These are phyloP conservation scores for Yamadazyma insecticola DNA, from an alignment of 805 yeast species.

Conservation along the genomic window DNA sequence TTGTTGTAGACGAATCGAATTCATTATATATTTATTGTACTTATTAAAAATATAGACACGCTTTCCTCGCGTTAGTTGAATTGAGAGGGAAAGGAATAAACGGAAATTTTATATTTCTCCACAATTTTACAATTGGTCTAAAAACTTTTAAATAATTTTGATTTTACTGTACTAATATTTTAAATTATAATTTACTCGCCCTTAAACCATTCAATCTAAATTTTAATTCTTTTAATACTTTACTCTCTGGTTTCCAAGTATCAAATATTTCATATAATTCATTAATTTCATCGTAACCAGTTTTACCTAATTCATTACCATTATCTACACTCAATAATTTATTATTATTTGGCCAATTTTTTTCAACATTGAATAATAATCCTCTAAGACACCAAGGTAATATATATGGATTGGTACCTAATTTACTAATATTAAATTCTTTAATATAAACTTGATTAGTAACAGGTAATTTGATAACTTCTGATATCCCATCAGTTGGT, in stretches of 20 bases:
- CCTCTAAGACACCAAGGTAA: slow-evolving; percentile 94
- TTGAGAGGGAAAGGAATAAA: no score
- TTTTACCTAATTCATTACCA: slow-evolving; percentile 26
- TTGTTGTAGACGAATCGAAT: no score
- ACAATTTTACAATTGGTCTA: no score
- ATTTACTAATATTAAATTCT: slow-evolving; percentile 57
- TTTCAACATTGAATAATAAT: slow-evolving; percentile 58
- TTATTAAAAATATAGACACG: no score
- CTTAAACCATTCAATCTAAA: slow-evolving; percentile 61
- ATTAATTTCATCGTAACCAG: slow-evolving; percentile 51
- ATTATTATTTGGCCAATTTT: slow-evolving; percentile 44
- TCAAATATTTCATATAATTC: slow-evolving; percentile 68
- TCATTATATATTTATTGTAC: no score
- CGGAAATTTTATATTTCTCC: no score
- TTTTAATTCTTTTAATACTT: slow-evolving; percentile 77
- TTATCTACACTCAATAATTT: slow-evolving; percentile 25
- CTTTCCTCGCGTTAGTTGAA: no score
- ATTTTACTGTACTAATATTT: background rate
- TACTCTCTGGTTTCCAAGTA: slow-evolving; percentile 82
- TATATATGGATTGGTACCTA: slow-evolving; percentile 77
- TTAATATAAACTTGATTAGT: slow-evolving; percentile 33
- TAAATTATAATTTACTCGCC: slow-evolving; percentile 35
- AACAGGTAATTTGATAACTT: slow-evolving; percentile 19
- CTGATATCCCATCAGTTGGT: slow-evolving; percentile 7
- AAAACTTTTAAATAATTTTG: no score